Percentiles rank a stretch among this genome's conserved stretches.
Evolutionary conservation across 2,329 filamentous ascomycete genomes (phyloP).

Genomic region (Pyrenophora graminea): DNA sequence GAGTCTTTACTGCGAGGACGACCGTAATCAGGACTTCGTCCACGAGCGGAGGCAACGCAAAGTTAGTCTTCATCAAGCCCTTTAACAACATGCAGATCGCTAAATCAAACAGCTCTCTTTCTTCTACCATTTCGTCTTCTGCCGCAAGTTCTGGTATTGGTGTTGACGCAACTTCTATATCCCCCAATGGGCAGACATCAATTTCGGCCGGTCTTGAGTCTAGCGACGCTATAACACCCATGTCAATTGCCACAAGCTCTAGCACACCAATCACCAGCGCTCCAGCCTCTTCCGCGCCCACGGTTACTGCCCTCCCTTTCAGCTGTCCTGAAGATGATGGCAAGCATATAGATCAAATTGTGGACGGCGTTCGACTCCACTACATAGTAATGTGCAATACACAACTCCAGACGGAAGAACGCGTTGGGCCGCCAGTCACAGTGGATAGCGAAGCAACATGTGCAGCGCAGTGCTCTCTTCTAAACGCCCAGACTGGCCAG

Average conservation of each 20-base stretch:
- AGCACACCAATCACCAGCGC: not conserved
- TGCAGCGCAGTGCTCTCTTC: constrained; percentile 34
- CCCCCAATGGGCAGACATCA: too few species aligned
- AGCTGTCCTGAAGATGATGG: constrained; percentile 25
- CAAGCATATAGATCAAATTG: constrained; percentile 29
- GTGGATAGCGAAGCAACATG: constrained; percentile 31
- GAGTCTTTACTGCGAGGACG: constrained; percentile 10
- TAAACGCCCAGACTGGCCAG: constrained; percentile 29
- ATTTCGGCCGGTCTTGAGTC: too few species aligned
- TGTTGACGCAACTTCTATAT: too few species aligned
- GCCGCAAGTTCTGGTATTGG: not conserved
- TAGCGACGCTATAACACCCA: too few species aligned
- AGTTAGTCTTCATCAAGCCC: not conserved
- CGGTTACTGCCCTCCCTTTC: constrained; percentile 34
- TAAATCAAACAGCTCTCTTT: not conserved
- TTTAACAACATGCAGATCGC: not conserved
- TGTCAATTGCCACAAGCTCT: too few species aligned
- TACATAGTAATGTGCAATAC: constrained; percentile 38
- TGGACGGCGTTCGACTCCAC: constrained; percentile 29
- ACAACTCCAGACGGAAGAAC: constrained; percentile 23
- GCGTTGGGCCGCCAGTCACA: constrained; percentile 18
- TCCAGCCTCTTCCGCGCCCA: constrained; percentile 4
- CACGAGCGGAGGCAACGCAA: not conserved
- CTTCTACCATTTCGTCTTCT: not conserved
- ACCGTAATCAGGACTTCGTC: constrained; percentile 10